These are phyloP conservation scores for Phaeophleospora eucalypticola DNA, from an alignment of 2,329 filamentous ascomycete genomes.

Conservation along the genomic window DNA sequence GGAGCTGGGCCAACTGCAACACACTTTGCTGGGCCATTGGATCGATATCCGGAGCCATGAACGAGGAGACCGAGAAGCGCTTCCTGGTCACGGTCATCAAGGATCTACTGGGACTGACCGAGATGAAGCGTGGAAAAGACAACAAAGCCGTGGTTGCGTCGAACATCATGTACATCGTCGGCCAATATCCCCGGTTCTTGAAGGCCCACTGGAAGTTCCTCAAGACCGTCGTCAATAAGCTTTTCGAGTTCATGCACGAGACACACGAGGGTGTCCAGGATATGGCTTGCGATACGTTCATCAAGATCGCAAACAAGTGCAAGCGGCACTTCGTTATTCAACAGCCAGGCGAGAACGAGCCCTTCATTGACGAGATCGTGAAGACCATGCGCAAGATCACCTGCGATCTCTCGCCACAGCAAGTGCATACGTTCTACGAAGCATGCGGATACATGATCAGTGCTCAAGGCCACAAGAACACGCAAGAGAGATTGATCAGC, in stretches of 20 bases:
- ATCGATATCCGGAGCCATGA: conserved; percentile 98
- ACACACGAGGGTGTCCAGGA: conserved; percentile 99
- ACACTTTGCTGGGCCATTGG: conserved; percentile 99
- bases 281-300: conserved; percentile 99
- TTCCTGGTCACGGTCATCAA: conserved; percentile 99
- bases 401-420: conserved; percentile 88
- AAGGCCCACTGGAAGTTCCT: conserved; percentile 99
- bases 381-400: conserved; percentile 94
- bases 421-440: conserved; percentile 98
- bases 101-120: conserved; percentile 89
- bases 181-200: conserved; percentile 94
- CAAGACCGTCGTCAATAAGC: conserved; percentile 98
- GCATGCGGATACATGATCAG: conserved; percentile 99
- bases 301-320: conserved; percentile 98
- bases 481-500: conserved; percentile 84
- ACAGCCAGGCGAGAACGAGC: conserved; percentile 88
- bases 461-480: conserved; percentile 89
- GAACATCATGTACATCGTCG: conserved; percentile 99
- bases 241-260: conserved; percentile 99
- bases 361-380: conserved; percentile 98
- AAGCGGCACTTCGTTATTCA: conserved; percentile 94
- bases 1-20: conserved; percentile 99
- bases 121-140: conserved; percentile 99
- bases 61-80: conserved; percentile 97
- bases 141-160: conserved; percentile 98